Percentiles rank a stretch among this genome's conserved stretches.
These are phyloP conservation scores for Tulasnella sp. DNA, from an alignment of 768 basidiomycete species.

Conservation along the genomic window DNA sequence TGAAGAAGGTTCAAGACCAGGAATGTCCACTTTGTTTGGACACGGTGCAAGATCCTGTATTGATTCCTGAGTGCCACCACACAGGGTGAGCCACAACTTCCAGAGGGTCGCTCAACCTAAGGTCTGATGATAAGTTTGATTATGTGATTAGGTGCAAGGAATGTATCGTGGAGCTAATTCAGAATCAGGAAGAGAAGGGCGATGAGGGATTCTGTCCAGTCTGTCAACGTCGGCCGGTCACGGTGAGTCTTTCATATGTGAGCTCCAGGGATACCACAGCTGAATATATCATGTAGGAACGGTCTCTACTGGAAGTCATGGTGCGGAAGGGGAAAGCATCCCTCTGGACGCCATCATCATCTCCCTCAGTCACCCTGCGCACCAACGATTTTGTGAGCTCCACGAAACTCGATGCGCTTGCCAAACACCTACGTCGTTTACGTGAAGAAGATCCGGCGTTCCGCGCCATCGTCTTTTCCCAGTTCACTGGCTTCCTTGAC, in stretches of 20 bases:
- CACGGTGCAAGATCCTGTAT: constrained; percentile 55
- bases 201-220: constrained; percentile 71
- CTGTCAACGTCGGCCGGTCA: constrained; percentile 60
- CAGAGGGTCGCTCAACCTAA: background rate
- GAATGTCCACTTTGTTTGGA: constrained; percentile 82
- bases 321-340: constrained; percentile 23
- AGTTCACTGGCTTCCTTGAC: constrained; percentile 82
- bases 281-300: constrained; percentile 32
- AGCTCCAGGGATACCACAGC: background rate
- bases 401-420: constrained; percentile 80
- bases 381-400: constrained; percentile 81
- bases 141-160: constrained; percentile 65
- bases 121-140: background rate
- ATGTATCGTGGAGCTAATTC: constrained; percentile 69
- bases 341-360: constrained; percentile 15
- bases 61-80: constrained; percentile 70
- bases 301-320: constrained; percentile 54
- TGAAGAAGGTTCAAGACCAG: constrained; percentile 35
- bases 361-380: constrained; percentile 45
- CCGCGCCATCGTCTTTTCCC: constrained; percentile 80
- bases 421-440: constrained; percentile 55
- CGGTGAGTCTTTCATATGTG: constrained; percentile 32
- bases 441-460: constrained; percentile 64
- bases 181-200: constrained; percentile 54
- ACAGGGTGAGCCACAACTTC: constrained; percentile 41